These are phyloP conservation scores for Rhizoclosmatium globosum DNA, from an alignment of 192 early-diverging fungal genomes.

Conservation along the genomic window DNA sequence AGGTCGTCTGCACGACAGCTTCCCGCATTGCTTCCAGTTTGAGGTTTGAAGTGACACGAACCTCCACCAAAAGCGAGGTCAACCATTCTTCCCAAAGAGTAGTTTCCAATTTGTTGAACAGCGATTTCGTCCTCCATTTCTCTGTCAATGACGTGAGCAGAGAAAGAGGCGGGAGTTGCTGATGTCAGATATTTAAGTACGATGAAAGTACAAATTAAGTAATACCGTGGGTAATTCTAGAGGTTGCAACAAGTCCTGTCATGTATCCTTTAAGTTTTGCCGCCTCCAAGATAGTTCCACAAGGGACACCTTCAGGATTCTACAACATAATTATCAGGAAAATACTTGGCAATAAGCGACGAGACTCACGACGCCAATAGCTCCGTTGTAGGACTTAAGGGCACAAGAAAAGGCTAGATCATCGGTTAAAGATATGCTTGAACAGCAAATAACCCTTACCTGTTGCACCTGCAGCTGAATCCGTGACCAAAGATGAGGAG, in stretches of 20 bases:
- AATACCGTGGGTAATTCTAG: slow-evolving; percentile 90
- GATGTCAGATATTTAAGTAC: background rate
- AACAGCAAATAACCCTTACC: background rate
- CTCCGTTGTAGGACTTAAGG: slow-evolving; percentile 93
- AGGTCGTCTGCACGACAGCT: slow-evolving; percentile 83
- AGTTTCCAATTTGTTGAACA: slow-evolving; percentile 88
- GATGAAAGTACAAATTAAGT: background rate
- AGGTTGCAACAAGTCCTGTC: slow-evolving; percentile 94
- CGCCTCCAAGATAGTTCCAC: slow-evolving; percentile 94
- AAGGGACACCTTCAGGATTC: slow-evolving; percentile 72
- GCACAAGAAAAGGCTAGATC: slow-evolving; percentile 84
- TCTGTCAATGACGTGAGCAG: slow-evolving; percentile 82
- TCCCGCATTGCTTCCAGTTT: slow-evolving; percentile 46
- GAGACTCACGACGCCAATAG: slow-evolving; percentile 75
- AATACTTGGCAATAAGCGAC: background rate
- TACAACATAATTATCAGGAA: background rate
- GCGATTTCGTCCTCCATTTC: slow-evolving; percentile 82
- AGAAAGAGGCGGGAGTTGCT: slow-evolving; percentile 64
- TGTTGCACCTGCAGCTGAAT: slow-evolving; percentile 97
- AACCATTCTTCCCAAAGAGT: slow-evolving; percentile 79
- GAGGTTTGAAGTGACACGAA: slow-evolving; percentile 86
- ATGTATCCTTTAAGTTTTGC: slow-evolving; percentile 82
- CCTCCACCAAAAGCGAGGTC: slow-evolving; percentile 96
- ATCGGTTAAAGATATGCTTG: background rate
- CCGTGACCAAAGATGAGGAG: slow-evolving; percentile 84